A percentile compares a stretch with the other conserved stretches of the same genome.
Conservation (phyloP, 2,329 filamentous ascomycete genomes). For the Diaporthe australafricana region DNA sequence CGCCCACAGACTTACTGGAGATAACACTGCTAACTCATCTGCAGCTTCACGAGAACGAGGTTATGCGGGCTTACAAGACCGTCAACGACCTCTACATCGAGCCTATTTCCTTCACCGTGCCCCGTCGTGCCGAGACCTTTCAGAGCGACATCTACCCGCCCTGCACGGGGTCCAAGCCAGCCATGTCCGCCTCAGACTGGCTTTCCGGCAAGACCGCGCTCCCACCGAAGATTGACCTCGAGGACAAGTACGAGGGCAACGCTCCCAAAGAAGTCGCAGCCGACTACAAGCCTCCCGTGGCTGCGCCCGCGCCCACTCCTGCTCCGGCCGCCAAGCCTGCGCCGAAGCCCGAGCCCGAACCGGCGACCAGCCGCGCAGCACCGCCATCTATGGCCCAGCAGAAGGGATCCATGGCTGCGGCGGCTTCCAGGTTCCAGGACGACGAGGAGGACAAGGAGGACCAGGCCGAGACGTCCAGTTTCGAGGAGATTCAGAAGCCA, state of each 20-base stretch:
- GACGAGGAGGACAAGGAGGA: conserved; percentile 69
- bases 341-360: conserved; percentile 64
- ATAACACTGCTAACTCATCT: conserved; percentile 35
- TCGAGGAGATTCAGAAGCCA: conserved; percentile 86
- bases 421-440: conserved; percentile 89
- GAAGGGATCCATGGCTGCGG: conserved; percentile 85
- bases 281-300: conserved; percentile 71
- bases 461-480: conserved; percentile 77
- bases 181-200: conserved; percentile 85
- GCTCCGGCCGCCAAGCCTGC: conserved; percentile 58
- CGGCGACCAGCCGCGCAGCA: conserved; percentile 59
- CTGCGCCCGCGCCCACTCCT: conserved; percentile 57
- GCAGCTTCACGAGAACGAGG: conserved; percentile 92
- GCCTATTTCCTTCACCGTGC: conserved; percentile 97
- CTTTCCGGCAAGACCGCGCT: conserved; percentile 84
- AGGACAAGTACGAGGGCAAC: conserved; percentile 88
- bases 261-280: conserved; percentile 81
- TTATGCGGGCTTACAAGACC: conserved; percentile 96
- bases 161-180: conserved; percentile 82
- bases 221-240: conserved; percentile 92
- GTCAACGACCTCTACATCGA: conserved; percentile 95
- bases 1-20: neutral
- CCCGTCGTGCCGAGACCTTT: conserved; percentile 91
- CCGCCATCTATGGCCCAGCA: conserved; percentile 84
- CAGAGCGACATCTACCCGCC: conserved; percentile 98